Evolutionary conservation across 176 grass and related monocot genomes (phyloP).

Genomic region (Zizania latifolia): DNA sequence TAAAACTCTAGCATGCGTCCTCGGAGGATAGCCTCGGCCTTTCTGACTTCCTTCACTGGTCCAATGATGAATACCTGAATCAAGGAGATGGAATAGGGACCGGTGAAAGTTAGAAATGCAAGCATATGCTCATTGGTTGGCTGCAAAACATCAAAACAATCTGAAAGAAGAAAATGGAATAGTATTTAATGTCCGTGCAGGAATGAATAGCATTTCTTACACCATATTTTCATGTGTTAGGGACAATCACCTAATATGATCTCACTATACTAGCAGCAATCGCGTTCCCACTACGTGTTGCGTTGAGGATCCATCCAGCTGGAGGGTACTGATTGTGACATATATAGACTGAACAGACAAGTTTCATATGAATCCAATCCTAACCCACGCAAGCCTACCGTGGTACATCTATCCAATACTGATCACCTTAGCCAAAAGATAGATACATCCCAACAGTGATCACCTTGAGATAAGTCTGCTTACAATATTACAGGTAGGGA

Average conservation of each 20-base stretch:
- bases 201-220: not conserved
- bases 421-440: not conserved
- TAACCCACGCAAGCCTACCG: not conserved
- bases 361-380: constrained; percentile 8
- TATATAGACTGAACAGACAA: not conserved
- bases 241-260: not conserved
- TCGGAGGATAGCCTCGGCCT: constrained; percentile 81
- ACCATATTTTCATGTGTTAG: not conserved
- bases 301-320: not conserved
- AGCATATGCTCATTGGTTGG: not conserved
- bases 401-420: too few relatives aligned
- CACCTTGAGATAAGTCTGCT: not conserved
- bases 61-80: constrained; percentile 97
- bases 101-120: not conserved
- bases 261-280: not conserved
- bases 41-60: constrained; percentile 68
- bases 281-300: constrained; percentile 1
- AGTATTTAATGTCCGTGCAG: not conserved
- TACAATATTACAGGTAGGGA: not conserved
- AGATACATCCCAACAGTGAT: not conserved
- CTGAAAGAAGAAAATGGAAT: not conserved
- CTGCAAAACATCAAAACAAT: not conserved
- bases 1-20: constrained; percentile 66
- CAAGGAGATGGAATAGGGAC: not conserved
- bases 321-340: not conserved